Evolutionary conservation across 306 rosid genomes (phyloP).

Genomic region (Cucumis cinereus): DNA sequence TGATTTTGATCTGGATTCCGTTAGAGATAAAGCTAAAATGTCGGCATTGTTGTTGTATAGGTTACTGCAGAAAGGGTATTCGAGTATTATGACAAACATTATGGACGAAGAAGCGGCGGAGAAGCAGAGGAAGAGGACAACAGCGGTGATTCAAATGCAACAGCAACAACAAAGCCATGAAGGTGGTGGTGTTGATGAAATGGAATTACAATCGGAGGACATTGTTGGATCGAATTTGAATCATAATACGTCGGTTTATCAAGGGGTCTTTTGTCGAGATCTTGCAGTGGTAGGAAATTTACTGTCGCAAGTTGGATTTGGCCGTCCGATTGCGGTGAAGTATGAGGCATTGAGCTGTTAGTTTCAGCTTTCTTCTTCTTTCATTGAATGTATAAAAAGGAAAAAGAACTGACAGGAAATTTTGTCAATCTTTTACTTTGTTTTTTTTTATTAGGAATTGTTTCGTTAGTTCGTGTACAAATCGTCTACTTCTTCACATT

Average conservation of each 20-base stretch:
- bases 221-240: background rate
- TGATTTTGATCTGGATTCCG: constrained; percentile 53
- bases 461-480: constrained; percentile 37
- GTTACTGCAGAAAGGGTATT: constrained; percentile 74
- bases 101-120: constrained; percentile 78
- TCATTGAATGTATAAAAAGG: constrained; percentile 36
- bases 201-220: background rate
- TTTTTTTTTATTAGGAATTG: background rate
- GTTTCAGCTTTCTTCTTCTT: constrained; percentile 6
- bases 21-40: constrained; percentile 69
- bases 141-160: constrained; percentile 23
- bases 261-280: constrained; percentile 89
- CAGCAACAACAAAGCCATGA: constrained; percentile 14
- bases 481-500: constrained; percentile 8
- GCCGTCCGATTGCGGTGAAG: constrained; percentile 68
- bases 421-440: constrained; percentile 40
- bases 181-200: background rate
- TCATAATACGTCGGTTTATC: constrained; percentile 24
- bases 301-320: constrained; percentile 68
- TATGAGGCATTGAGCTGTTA: constrained; percentile 85
- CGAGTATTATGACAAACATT: constrained; percentile 42
- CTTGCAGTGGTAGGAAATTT: constrained; percentile 67
- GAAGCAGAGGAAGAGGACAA: constrained; percentile 48
- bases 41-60: constrained; percentile 60
- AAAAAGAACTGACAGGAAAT: constrained; percentile 39